phyloP scores from a whole-genome alignment of 805 yeast genomes.

The Hagleromyces aurorensis region DNA sequence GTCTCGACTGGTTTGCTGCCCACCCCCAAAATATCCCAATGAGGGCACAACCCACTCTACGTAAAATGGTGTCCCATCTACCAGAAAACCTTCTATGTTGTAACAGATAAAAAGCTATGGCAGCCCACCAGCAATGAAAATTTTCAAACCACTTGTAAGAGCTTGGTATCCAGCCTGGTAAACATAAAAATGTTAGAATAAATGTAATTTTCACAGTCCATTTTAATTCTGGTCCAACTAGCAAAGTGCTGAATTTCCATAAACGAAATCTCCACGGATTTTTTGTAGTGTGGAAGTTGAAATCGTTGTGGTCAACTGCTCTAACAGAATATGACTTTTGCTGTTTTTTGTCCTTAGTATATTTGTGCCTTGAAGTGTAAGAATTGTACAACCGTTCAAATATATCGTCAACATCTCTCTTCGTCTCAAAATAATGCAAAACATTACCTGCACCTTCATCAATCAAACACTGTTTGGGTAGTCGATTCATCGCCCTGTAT shows the following conservation, averaged over 20 bases:
- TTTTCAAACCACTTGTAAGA: constrained; percentile 37
- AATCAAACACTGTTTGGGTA: constrained; percentile 36
- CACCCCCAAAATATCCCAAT: constrained; percentile 43
- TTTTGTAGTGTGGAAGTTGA: constrained; percentile 33
- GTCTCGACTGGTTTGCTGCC: constrained; percentile 35
- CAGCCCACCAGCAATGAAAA: constrained; percentile 39
- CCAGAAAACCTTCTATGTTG: constrained; percentile 37
- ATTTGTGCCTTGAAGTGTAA: constrained; percentile 35
- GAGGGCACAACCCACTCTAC: constrained; percentile 32
- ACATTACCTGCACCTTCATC: constrained; percentile 43
- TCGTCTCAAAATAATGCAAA: constrained; percentile 36
- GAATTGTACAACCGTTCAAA: constrained; percentile 38
- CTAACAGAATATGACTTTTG: constrained; percentile 19
- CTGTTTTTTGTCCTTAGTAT: constrained; percentile 7
- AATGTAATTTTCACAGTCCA: constrained; percentile 38
- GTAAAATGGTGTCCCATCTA: constrained; percentile 29
- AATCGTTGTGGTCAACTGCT: constrained; percentile 38
- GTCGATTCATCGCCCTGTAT: constrained; percentile 33
- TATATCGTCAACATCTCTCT: constrained; percentile 39
- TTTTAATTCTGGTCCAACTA: constrained; percentile 35
- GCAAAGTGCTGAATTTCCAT: constrained; percentile 32
- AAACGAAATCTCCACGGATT: constrained; percentile 32
- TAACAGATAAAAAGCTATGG: constrained; percentile 32
- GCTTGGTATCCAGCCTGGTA: constrained; percentile 38
- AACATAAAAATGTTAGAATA: constrained; percentile 31